phyloP scores from a whole-genome alignment of 164 flowering plant genomes.

The Umbilicus rupestris region DNA sequence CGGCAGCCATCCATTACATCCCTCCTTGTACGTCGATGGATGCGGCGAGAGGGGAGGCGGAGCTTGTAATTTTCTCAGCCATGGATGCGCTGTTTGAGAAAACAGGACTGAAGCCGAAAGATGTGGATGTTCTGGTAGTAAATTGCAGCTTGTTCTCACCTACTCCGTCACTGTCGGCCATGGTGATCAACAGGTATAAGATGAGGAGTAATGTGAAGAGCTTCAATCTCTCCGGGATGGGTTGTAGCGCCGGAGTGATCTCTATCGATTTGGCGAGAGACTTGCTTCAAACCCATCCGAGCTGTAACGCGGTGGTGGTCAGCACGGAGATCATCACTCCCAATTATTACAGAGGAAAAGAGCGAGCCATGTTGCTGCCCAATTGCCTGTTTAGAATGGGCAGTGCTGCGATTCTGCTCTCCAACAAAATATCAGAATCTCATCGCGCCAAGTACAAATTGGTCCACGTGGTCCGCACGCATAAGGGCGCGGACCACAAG shows the following conservation, averaged over 20 bases:
- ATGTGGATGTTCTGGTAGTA: conserved; percentile 40
- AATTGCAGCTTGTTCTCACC: conserved; percentile 54
- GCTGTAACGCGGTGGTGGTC: conserved; percentile 42
- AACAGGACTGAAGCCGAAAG: conserved; percentile 43
- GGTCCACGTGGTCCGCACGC: conserved; percentile 49
- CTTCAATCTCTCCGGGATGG: conserved; percentile 63
- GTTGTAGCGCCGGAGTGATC: conserved; percentile 56
- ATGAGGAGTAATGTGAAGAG: conserved; percentile 50
- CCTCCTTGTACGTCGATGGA: conserved; percentile 45
- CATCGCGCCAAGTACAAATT: conserved; percentile 39
- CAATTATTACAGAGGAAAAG: conserved; percentile 40
- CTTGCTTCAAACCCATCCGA: conserved; percentile 46
- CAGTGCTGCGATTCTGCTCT: conserved; percentile 39
- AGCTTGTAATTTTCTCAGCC: conserved; percentile 39
- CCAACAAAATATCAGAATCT: conserved; percentile 30
- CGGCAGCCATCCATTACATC: conserved; percentile 45
- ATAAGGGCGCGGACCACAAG: conserved; percentile 48
- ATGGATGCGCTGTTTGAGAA: conserved; percentile 35
- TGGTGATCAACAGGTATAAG: conserved; percentile 57
- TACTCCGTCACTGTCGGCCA: conserved; percentile 49
- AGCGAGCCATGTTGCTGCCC: conserved; percentile 47
- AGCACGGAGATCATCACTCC: conserved; percentile 58
- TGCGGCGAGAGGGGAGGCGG: conserved; percentile 39
- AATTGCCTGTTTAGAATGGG: conserved; percentile 67
- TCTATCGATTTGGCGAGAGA: conserved; percentile 52